Percentiles rank a stretch among this genome's conserved stretches.
Conservation (phyloP, 352 stramenopile genomes). For the Globisporangium lucens region DNA sequence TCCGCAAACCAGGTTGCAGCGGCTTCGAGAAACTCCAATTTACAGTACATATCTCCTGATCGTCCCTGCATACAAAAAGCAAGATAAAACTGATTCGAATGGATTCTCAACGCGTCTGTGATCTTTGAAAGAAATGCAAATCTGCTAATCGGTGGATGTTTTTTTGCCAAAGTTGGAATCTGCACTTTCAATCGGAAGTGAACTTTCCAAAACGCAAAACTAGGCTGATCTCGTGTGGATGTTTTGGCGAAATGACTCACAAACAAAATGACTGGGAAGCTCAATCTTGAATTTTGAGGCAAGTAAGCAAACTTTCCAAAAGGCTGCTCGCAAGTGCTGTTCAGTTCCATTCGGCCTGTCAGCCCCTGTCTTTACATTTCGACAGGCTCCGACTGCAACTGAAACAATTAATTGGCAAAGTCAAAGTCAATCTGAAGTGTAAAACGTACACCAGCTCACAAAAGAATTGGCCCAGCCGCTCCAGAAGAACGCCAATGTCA, state of each 20-base stretch:
- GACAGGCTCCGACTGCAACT: background rate
- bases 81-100: background rate
- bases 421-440: background rate
- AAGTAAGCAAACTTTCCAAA: background rate
- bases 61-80: background rate
- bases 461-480: background rate
- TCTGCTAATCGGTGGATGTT: too few relatives aligned
- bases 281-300: background rate
- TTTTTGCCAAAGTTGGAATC: too few relatives aligned
- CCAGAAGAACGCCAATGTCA: background rate
- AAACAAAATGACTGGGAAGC: background rate
- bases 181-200: background rate
- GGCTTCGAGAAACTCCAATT: background rate
- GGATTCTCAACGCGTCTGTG: too few relatives aligned
- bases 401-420: background rate
- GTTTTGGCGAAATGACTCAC: background rate
- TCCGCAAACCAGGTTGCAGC: background rate
- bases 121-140: too few relatives aligned
- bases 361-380: background rate
- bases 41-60: background rate
- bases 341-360: background rate
- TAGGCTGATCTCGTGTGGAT: background rate
- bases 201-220: background rate
- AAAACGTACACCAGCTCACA: background rate
- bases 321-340: background rate